A percentile compares a stretch with the other conserved stretches of the same genome.
Conservation (phyloP, 495 filamentous ascomycete genomes). For the Peziza echinospora region DNA sequence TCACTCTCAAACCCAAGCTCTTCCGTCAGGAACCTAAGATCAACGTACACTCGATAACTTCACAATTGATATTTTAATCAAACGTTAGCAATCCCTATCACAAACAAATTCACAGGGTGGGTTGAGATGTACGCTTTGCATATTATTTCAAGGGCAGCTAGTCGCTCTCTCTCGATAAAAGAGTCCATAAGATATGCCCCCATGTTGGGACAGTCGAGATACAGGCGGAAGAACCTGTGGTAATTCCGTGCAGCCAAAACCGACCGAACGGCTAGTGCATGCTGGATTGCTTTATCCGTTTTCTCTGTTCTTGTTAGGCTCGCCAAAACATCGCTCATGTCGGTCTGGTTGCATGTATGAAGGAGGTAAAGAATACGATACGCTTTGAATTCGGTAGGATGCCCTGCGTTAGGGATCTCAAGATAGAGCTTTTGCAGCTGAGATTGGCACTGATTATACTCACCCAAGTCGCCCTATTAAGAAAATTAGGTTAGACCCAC, state of each 20-base stretch:
- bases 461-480: conserved; percentile 71
- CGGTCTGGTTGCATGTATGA: conserved; percentile 93
- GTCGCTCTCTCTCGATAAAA: conserved; percentile 84
- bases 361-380: conserved; percentile 99
- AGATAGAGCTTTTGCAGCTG: conserved; percentile 80
- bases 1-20: conserved; percentile 91
- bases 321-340: conserved; percentile 91
- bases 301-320: conserved; percentile 97
- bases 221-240: conserved; percentile 89
- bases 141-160: conserved; percentile 70
- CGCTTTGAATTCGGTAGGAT: conserved; percentile 88
- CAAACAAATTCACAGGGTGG: conserved; percentile 1
- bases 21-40: conserved; percentile 76
- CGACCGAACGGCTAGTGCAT: conserved; percentile 79
- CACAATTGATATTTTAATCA: conserved; percentile 7
- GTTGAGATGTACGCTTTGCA: conserved; percentile 69
- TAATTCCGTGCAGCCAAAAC: conserved; percentile 86
- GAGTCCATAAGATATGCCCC: conserved; percentile 97
- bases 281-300: conserved; percentile 56
- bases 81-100: background rate
- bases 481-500: conserved; percentile 2
- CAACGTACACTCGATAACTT: conserved; percentile 80
- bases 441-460: conserved; percentile 99
- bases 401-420: conserved; percentile 56
- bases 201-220: conserved; percentile 89